Percentiles rank a stretch among this genome's conserved stretches.
Evolutionary conservation across 179 eudicot genomes (phyloP).

Genomic region (Spergularia azorica): DNA sequence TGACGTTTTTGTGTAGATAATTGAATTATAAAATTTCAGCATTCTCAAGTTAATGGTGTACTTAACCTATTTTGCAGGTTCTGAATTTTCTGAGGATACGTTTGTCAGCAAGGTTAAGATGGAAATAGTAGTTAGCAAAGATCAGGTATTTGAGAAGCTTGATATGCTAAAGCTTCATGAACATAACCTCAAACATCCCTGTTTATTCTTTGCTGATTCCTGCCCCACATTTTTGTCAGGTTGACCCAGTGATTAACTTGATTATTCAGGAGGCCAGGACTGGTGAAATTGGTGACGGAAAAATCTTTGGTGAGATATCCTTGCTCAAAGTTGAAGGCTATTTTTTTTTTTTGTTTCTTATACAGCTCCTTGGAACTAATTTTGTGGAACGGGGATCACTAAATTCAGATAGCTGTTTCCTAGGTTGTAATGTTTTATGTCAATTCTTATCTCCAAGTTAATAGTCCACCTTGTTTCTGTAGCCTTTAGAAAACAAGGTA

Average conservation of each 20-base stretch:
- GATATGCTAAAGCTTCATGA: no score
- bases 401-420: no score
- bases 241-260: slow-evolving; percentile 69
- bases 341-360: no score
- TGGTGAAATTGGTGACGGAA: slow-evolving; percentile 91
- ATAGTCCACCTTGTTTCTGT: no score
- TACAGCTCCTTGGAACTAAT: no score
- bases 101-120: slow-evolving; percentile 77
- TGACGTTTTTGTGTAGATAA: no score
- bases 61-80: slow-evolving; percentile 47
- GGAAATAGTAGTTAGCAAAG: slow-evolving; percentile 85
- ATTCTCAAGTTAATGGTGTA: not conserved
- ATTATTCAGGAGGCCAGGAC: slow-evolving; percentile 76
- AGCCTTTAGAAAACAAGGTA: no score
- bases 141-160: no score
- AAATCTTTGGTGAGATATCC: slow-evolving; percentile 67
- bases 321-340: not conserved
- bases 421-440: no score
- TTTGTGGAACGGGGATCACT: no score
- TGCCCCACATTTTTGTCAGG: slow-evolving; percentile 43
- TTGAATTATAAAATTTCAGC: no score
- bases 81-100: slow-evolving; percentile 84
- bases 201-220: not conserved
- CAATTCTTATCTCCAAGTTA: no score
- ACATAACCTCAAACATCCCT: not conserved